A percentile compares a stretch with the other conserved stretches of the same genome.
These are phyloP conservation scores for Tylopilus sp. DNA, from an alignment of 768 basidiomycete genomes.

Conservation along the genomic window DNA sequence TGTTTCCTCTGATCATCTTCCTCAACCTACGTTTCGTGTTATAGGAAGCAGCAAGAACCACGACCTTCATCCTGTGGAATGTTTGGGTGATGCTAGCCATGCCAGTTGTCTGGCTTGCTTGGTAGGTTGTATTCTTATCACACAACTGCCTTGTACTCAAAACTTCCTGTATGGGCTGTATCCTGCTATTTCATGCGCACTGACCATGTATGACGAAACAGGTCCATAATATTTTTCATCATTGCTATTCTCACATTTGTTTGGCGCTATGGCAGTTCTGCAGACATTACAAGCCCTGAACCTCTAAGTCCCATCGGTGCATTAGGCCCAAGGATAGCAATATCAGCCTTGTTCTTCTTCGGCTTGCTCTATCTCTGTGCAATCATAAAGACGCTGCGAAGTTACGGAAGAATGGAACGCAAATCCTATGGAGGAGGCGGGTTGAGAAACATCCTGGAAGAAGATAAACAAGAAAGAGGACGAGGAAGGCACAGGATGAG, in stretches of 20 bases:
- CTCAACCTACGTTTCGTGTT: not conserved
- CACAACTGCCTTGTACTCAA: not conserved
- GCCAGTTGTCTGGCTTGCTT: slow-evolving; percentile 70
- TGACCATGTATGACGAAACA: slow-evolving; percentile 14
- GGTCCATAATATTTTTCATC: slow-evolving; percentile 68
- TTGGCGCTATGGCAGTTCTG: slow-evolving; percentile 56
- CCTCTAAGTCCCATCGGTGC: slow-evolving; percentile 38
- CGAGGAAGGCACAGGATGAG: slow-evolving; percentile 5
- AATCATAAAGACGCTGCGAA: slow-evolving; percentile 59
- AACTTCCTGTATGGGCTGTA: too few relatives aligned
- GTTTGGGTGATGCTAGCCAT: slow-evolving; percentile 67
- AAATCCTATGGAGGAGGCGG: not conserved
- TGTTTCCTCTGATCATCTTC: not conserved
- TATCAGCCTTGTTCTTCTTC: slow-evolving; percentile 52
- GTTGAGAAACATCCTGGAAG: not conserved
- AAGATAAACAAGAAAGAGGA: not conserved
- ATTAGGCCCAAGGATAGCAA: slow-evolving; percentile 50
- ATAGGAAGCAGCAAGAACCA: slow-evolving; percentile 56
- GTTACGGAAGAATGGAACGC: slow-evolving; percentile 41
- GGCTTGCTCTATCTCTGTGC: slow-evolving; percentile 60
- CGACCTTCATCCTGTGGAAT: slow-evolving; percentile 54
- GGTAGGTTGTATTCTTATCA: slow-evolving; percentile 35
- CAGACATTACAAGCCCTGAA: slow-evolving; percentile 34
- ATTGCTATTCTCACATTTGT: slow-evolving; percentile 61
- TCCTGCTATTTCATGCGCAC: too few relatives aligned